Evolutionary conservation across 139 green algal genomes (phyloP).

Genomic region (Marvania coccoides): DNA sequence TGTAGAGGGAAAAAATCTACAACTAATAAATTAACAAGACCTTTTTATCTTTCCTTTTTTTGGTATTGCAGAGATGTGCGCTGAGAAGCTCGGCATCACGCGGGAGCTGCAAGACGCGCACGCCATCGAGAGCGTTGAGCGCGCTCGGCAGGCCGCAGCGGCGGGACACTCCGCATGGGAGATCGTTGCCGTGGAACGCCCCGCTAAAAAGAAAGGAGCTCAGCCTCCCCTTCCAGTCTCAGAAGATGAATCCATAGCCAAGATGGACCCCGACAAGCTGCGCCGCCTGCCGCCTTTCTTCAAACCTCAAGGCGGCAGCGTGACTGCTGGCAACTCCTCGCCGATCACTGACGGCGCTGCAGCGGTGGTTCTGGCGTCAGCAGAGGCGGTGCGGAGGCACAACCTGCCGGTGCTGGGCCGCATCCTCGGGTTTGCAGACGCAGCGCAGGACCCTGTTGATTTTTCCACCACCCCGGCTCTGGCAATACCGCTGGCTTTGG

Average conservation of each 20-base stretch:
- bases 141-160: slow-evolving; percentile 34
- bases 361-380: slow-evolving; percentile 66
- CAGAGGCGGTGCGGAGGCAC: slow-evolving; percentile 21
- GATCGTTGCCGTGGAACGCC: slow-evolving; percentile 47
- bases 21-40: background rate
- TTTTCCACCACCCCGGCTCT: slow-evolving; percentile 78
- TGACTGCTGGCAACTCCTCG: slow-evolving; percentile 76
- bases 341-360: slow-evolving; percentile 83
- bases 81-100: slow-evolving; percentile 49
- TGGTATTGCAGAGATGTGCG: slow-evolving; percentile 43
- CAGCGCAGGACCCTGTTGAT: slow-evolving; percentile 55
- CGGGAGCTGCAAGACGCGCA: slow-evolving; percentile 57
- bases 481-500: slow-evolving; percentile 58
- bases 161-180: slow-evolving; percentile 44
- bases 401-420: slow-evolving; percentile 50
- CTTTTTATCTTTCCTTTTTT: background rate
- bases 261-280: slow-evolving; percentile 68
- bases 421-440: slow-evolving; percentile 63
- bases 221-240: background rate
- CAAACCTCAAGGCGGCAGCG: slow-evolving; percentile 36
- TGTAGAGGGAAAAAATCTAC: background rate
- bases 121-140: slow-evolving; percentile 47
- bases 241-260: slow-evolving; percentile 58
- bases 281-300: slow-evolving; percentile 68
- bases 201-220: background rate